Base-by-base conservation (phyloP, 129 eudicot genomes). In the Centrapalus pauciflorus region DNA sequence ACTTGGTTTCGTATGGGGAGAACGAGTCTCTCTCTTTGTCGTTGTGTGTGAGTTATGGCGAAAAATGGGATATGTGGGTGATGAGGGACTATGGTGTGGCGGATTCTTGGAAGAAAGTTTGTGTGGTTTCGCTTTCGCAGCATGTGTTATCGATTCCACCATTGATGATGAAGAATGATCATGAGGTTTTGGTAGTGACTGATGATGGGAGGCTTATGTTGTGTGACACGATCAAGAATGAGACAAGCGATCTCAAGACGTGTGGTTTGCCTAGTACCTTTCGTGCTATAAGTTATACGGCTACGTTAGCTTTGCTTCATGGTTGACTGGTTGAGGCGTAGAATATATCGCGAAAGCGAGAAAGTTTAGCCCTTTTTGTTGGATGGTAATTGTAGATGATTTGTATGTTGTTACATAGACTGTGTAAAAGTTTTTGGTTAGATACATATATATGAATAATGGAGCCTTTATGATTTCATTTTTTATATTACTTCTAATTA, bases 401-500 rank as follows among this genome's bases (percentile, higher is more conserved):
- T 25, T 19, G 20, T 38, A 63, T 25, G 7, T 29, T 64, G 10
- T n/a, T n/a, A n/a, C 58, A 30, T 50, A 50, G 19, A 19, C 19
- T 29, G 19, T 29, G 45, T 21, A 66, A 40, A 28, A 3, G 9
- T 28, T 1, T 56, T 17, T 69, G 45, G 5, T 28, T 38, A 38
- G 66, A 27, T 55, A 11, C 64, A 52, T 63, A 38, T 13, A 37
- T 28, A 2, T 40, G 27, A 16, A 12, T 17, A 28, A 55, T 24
- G 5, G 2, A 57, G 23, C 41, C 26, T 37, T 25, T 25, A 55
- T 69, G 57, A 82, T 63, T 83, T 80, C 17, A 82, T 82, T 65
- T 84, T 88, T 45, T 86, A 78, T 46, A 88, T 88, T 61, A 85
- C 75, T 74, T 84, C 66, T 88, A 84, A 89, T 91, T 84, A 46